A percentile compares a stretch with the other conserved stretches of the same genome.
These are phyloP conservation scores for Dendrocalamus sinicus DNA, from an alignment of 176 grass and related monocot species.

Conservation along the genomic window DNA sequence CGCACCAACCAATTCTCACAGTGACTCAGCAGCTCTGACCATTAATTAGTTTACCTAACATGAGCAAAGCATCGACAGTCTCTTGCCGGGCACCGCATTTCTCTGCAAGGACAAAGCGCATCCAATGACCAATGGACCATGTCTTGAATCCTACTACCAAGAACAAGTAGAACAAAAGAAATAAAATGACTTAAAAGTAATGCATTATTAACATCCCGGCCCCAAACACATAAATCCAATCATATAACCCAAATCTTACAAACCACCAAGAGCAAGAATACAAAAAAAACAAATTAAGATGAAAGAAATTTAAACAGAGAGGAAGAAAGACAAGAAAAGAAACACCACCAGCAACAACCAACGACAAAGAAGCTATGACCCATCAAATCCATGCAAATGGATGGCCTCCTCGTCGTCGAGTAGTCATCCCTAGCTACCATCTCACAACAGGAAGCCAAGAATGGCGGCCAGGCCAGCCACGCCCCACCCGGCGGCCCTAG, in stretches of 20 bases:
- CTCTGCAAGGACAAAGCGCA: not conserved
- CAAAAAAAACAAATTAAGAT: slow-evolving; percentile 21
- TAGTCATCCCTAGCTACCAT: not conserved
- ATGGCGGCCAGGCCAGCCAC: slow-evolving; percentile 36
- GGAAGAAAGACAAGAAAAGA: not conserved
- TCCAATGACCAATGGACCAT: not conserved
- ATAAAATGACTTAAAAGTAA: slow-evolving; percentile 12
- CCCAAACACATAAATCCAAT: slow-evolving; percentile 48
- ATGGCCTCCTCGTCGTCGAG: not conserved
- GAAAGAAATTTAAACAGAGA: slow-evolving; percentile 20
- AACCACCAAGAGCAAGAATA: slow-evolving; percentile 28
- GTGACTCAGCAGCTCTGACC: slow-evolving; percentile 2
- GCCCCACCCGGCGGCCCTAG: slow-evolving; percentile 43
- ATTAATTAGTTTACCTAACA: slow-evolving; percentile 12
- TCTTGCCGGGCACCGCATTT: not conserved
- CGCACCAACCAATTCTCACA: not conserved
- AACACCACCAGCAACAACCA: not conserved
- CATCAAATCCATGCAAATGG: slow-evolving; percentile 21
- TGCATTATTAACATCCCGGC: slow-evolving; percentile 39
- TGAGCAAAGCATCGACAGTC: slow-evolving; percentile 46
- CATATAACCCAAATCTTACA: slow-evolving; percentile 35
- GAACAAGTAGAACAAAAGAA: not conserved
- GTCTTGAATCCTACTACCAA: not conserved
- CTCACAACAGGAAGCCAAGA: slow-evolving; percentile 55
- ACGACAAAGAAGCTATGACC: not conserved